Percentiles rank a stretch among this genome's conserved stretches.
Evolutionary conservation across 202 grass and related monocot genomes (phyloP).

Genomic region (Schoenoplectus tabernaemontani): DNA sequence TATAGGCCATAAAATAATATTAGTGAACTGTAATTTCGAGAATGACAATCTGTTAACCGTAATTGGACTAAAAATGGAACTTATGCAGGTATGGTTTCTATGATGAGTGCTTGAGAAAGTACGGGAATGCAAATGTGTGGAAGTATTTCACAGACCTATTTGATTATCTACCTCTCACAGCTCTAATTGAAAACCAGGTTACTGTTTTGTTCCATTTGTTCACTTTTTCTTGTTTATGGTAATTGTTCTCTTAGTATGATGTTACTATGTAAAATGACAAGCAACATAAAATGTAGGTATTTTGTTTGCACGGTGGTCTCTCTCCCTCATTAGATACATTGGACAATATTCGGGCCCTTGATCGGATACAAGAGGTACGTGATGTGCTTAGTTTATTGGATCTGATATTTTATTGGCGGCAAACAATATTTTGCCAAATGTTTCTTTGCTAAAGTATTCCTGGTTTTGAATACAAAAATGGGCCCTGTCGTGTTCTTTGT

Average conservation of each 20-base stretch:
- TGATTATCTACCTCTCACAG: slow-evolving; percentile 93
- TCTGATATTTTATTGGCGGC: neutral
- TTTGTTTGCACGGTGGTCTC: slow-evolving; percentile 93
- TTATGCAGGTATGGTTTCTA: slow-evolving; percentile 89
- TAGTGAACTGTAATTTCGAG: neutral
- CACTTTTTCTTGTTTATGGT: neutral
- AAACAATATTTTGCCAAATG: neutral
- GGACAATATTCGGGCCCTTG: slow-evolving; percentile 91
- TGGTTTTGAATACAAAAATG: neutral
- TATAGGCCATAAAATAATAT: neutral
- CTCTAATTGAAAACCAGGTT: slow-evolving; percentile 98
- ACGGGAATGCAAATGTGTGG: slow-evolving; percentile 97
- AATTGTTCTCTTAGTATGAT: slow-evolving; percentile 11
- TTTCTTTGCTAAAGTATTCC: neutral
- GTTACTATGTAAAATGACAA: slow-evolving; percentile 20
- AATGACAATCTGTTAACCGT: neutral
- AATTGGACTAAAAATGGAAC: neutral
- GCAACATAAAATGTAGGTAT: slow-evolving; percentile 41
- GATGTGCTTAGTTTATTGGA: neutral
- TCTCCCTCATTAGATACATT: slow-evolving; percentile 94
- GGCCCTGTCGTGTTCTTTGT: neutral
- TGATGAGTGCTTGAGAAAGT: slow-evolving; percentile 95
- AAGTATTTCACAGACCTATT: slow-evolving; percentile 93
- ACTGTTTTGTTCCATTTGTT: neutral
- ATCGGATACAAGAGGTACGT: slow-evolving; percentile 90